A percentile compares a stretch with the other conserved stretches of the same genome.
These are phyloP conservation scores for Primulina eburnea DNA, from an alignment of 257 asterid species.

Conservation along the genomic window DNA sequence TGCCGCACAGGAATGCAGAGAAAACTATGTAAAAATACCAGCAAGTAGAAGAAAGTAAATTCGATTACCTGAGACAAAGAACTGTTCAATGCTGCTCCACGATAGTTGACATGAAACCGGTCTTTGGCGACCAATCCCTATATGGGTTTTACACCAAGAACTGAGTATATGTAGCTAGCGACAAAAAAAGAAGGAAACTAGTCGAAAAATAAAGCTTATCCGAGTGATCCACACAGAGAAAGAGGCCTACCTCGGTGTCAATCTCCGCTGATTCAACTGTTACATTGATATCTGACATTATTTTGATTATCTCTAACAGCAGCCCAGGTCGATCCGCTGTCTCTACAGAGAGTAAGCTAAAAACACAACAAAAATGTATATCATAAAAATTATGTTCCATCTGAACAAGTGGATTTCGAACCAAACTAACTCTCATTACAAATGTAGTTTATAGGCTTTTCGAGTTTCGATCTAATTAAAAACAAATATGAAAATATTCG, in stretches of 20 bases:
- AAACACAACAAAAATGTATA: not conserved
- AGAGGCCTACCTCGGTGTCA: constrained; percentile 72
- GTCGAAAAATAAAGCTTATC: not conserved
- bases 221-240: constrained; percentile 2
- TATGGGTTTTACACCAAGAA: constrained; percentile 20
- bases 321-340: constrained; percentile 95
- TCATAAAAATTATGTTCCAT: not conserved
- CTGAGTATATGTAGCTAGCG: constrained; percentile 17
- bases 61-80: constrained; percentile 88
- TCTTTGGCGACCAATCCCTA: constrained; percentile 97
- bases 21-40: not conserved
- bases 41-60: constrained; percentile 2
- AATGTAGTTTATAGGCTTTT: constrained; percentile 9
- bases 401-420: constrained; percentile 12
- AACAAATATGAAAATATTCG: constrained; percentile 7
- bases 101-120: constrained; percentile 85
- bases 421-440: constrained; percentile 9
- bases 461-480: not conserved
- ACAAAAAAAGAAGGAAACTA: not conserved
- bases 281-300: constrained; percentile 65
- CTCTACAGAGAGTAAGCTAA: constrained; percentile 89
- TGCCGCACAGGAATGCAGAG: not conserved
- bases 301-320: constrained; percentile 78
- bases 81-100: constrained; percentile 84
- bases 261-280: constrained; percentile 95